Percentiles rank a stretch among this genome's conserved stretches.
phyloP scores from a whole-genome alignment of 2,329 filamentous ascomycete species.

The Fusarium algeriense region DNA sequence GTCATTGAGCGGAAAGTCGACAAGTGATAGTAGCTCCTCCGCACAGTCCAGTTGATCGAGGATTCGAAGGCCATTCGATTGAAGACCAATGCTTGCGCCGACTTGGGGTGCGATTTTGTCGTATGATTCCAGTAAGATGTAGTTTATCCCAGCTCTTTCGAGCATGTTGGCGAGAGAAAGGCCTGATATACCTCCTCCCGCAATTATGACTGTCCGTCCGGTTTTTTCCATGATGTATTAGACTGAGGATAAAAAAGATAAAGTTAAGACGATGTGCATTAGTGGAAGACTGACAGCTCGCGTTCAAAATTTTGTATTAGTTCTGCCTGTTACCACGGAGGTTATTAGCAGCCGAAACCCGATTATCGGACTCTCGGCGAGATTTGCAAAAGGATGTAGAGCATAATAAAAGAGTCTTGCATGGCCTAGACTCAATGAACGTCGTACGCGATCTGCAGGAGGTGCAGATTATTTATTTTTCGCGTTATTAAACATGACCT shows the following conservation, averaged over 20 bases:
- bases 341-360: background rate
- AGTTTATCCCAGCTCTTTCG: conserved; percentile 54
- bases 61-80: conserved; percentile 58
- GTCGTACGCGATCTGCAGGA: too few species aligned
- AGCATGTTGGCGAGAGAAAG: conserved; percentile 31
- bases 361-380: background rate
- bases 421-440: background rate
- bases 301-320: background rate
- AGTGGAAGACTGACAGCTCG: background rate
- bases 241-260: too few species aligned
- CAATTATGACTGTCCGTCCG: conserved; percentile 10
- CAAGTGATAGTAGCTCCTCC: background rate
- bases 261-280: background rate
- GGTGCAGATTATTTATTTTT: background rate
- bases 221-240: background rate
- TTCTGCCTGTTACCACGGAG: background rate
- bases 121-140: conserved; percentile 61
- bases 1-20: background rate
- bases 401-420: background rate
- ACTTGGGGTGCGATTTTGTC: conserved; percentile 57
- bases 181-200: conserved; percentile 20
- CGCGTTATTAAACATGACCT: too few species aligned
- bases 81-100: conserved; percentile 62
- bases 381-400: background rate
- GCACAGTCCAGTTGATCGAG: conserved; percentile 57